Base-by-base conservation (phyloP, 176 grass and related monocot species). In the Alloteropsis semialata region DNA sequence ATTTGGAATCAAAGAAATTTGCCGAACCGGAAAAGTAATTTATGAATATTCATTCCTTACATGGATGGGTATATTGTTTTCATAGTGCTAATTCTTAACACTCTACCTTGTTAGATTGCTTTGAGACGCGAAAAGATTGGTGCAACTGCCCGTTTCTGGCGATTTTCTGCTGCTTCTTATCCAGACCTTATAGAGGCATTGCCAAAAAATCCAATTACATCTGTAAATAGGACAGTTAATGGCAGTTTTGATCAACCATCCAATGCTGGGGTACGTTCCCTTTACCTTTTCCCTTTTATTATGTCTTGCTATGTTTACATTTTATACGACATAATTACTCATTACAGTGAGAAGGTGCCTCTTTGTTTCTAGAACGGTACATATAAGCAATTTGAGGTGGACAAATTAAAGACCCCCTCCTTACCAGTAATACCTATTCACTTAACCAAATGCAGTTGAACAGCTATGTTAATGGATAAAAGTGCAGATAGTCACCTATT, bases 1-100 rank as follows among this genome's bases (percentile, higher is more conserved):
- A 73, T 98, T 98, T 80, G 91, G 96, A 74, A 95, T 98, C 65
- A 88, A 92, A 87, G 96, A 95, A 89, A 91, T 98, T 80, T 90
- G 87, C 85, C 85, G 96, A 85, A 98, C 96, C 3, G 96, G 96
- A 86, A 99, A 98, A 88, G 93, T 82, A 77, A 85, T 72, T 30
- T 66, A 62, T 67, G 15, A 10, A 89, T 53, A 38, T 77, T 88
- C 39, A 17, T 57, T 81, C 14, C 54, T 27, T 85, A 41, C 53
- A 76, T 75, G 59, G 61, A 80, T 80, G 51, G 7, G 39, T 27
- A 19, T 19, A 33, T 57, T 67, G 73, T 67, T 17, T 80, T 46
- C n/a, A 17, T 49, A 14, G 44, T 25, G 6, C 73, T 90, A 58
- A 86, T 76, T 80, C 5, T 70, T 60, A 29, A 43, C 69, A 58